Evolutionary conservation across 2,329 filamentous ascomycete genomes (phyloP), one percentile per base, ranked within the genome.

Genomic region (Ceratocystis colombiana): DNA sequence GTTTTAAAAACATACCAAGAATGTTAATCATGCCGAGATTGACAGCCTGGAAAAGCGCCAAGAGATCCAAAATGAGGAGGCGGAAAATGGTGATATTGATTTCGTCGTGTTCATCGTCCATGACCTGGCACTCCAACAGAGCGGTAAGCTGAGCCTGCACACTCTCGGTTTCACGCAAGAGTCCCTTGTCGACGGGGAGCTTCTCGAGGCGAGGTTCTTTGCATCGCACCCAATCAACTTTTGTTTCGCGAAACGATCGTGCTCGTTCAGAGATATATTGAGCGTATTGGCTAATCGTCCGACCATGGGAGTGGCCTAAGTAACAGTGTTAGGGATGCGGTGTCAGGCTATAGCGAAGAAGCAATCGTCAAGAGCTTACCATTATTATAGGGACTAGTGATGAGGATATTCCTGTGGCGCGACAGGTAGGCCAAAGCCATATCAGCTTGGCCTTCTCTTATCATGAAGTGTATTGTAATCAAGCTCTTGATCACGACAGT

Each of bases 401-500:
- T 89, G 69, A 99, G 81, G 74, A 90, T 84, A 71, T 88, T 89
- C 66, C 90, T 88, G 73, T 93, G 88, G 70, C 88, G 87, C 55
- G 92, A 83, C 44, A 99, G 83, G 72, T 90, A 96, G 69, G 85
- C 83, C 70, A 99, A 80, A 2, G 94, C 96, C 62, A 91, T 88
- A 74, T 97, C 90, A 44, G 88, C 86, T 70, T 92, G 88, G 65
- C 94, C 94, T 78, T 99, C 94, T 71, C 94, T 85, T 74, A 99
- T 94, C 94, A 99, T 97, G 69, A 97, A 79, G 75, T 99, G 94
- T 61, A 96, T 86, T 62, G 96, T 94, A 72, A 97, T 96, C 71
- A 99, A 80, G 72, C 90, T 88, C 80, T 99, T 99, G 86, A 96
- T 96, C 70, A 96, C 93, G 67, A 97, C 91, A n/a, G 94, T 99